Conservation (phyloP, 176 grass and related monocot species). For the Oryza meridionalis region DNA sequence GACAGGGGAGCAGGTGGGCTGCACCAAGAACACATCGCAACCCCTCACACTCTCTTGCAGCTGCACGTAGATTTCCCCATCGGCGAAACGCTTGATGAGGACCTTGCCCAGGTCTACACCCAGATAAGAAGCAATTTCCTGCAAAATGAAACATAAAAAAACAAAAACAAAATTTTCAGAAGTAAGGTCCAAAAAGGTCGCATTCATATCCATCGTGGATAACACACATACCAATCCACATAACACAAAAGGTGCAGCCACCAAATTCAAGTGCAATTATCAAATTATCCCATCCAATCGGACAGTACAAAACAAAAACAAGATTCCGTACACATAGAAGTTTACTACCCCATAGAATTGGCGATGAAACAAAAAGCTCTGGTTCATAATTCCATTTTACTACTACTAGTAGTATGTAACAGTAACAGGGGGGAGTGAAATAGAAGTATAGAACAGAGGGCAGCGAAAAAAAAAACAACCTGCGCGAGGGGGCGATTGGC, state of each 20-base stretch:
- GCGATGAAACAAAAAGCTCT: background rate
- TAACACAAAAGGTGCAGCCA: background rate
- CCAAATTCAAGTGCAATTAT: background rate
- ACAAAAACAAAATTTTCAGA: background rate
- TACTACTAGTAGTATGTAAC: background rate
- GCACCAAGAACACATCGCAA: conserved; percentile 93
- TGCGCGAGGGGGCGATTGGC: conserved; percentile 72
- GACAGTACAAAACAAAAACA: background rate
- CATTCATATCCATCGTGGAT: background rate
- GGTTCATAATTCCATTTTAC: background rate
- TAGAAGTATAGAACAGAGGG: no score
- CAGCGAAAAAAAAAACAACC: conserved; percentile 24
- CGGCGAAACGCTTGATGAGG: conserved; percentile 86
- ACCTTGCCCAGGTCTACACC: conserved; percentile 81
- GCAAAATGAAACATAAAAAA: background rate
- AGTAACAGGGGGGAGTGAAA: background rate
- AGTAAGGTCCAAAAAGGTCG: background rate
- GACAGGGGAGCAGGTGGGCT: conserved; percentile 85
- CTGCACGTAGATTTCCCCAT: conserved; percentile 93
- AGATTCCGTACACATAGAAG: no score
- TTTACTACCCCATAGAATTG: background rate
- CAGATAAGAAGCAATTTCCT: conserved; percentile 94
- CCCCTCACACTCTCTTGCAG: conserved; percentile 93
- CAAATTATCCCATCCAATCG: background rate
- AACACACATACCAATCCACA: conserved; percentile 7